Conservation (phyloP, 305 asterid species). For the Plantago rigida region DNA sequence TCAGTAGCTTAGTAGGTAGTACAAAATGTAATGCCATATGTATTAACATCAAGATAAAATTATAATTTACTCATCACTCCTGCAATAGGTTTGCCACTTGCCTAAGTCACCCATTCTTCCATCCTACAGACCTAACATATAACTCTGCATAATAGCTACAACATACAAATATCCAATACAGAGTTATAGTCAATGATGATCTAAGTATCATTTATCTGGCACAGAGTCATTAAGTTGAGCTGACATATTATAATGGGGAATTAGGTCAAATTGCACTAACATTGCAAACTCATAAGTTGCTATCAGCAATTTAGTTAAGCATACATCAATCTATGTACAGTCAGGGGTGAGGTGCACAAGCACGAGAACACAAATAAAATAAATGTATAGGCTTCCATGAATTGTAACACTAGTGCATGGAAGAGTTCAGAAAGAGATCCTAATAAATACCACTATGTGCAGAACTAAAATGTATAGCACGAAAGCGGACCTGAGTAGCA, state of each 20-base stretch:
- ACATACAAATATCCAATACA: too few relatives aligned
- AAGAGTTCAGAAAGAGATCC: constrained; percentile 49
- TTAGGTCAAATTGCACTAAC: background rate
- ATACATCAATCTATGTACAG: constrained; percentile 28
- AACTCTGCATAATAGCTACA: too few relatives aligned
- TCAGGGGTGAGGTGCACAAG: constrained; percentile 14
- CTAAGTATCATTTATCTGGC: background rate
- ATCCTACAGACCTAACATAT: too few relatives aligned
- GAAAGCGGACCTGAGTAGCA: constrained; percentile 78
- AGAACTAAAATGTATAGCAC: constrained; percentile 65
- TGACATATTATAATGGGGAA: background rate
- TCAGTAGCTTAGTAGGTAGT: too few relatives aligned
- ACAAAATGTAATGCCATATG: too few relatives aligned
- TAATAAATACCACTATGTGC: constrained; percentile 76
- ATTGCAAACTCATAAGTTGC: constrained; percentile 14
- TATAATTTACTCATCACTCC: too few relatives aligned
- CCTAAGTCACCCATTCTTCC: too few relatives aligned
- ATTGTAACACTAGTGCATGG: constrained; percentile 13
- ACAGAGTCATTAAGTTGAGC: background rate
- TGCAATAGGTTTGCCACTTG: too few relatives aligned
- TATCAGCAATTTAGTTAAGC: constrained; percentile 10
- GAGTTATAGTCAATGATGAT: background rate
- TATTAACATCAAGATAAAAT: too few relatives aligned
- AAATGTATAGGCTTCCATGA: constrained; percentile 13
- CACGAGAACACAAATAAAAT: background rate